These are phyloP conservation scores for Neurospora tetraspora DNA, from an alignment of 495 filamentous ascomycete genomes.

Conservation along the genomic window DNA sequence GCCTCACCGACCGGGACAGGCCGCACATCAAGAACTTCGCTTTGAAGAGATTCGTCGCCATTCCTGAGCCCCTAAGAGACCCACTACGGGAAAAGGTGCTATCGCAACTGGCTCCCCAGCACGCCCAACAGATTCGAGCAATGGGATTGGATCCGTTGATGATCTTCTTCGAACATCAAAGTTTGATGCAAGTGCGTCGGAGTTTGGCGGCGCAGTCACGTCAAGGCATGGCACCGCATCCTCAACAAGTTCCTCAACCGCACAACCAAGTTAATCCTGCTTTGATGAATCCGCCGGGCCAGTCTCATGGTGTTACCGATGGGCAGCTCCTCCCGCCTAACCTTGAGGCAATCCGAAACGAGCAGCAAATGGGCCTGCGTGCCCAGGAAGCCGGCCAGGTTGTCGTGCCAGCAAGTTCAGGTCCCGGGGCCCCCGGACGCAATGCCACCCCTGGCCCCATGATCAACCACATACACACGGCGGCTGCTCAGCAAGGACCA, in stretches of 20 bases:
- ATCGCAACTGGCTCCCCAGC: conserved; percentile 12
- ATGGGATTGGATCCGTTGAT: conserved; percentile 30
- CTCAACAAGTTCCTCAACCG: conserved; percentile 17
- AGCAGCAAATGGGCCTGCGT: conserved; percentile 35
- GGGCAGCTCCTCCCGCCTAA: conserved; percentile 30
- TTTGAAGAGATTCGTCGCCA: conserved; percentile 9
- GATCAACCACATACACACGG: conserved; percentile 16
- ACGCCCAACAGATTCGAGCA: conserved; percentile 20
- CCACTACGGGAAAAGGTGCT: conserved; percentile 23
- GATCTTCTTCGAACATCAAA: conserved; percentile 30
- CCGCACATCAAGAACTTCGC: conserved; percentile 20
- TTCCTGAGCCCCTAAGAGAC: conserved; percentile 24
- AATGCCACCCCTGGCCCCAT: conserved; percentile 29
- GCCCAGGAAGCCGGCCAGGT: conserved; percentile 40
- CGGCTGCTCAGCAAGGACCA: conserved; percentile 22
- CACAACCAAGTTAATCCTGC: conserved; percentile 29
- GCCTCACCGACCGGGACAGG: conserved; percentile 19
- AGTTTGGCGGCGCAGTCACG: conserved; percentile 11
- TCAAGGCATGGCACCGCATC: conserved; percentile 15
- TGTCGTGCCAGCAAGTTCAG: conserved; percentile 39
- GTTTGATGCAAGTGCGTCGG: conserved; percentile 10
- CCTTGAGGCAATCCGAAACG: conserved; percentile 39
- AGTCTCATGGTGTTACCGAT: conserved; percentile 24
- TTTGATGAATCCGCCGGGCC: conserved; percentile 23
- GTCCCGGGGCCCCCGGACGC: conserved; percentile 33